These are phyloP conservation scores for Puccinia novopanici DNA, from an alignment of 1,284 basidiomycete species.

Conservation along the genomic window DNA sequence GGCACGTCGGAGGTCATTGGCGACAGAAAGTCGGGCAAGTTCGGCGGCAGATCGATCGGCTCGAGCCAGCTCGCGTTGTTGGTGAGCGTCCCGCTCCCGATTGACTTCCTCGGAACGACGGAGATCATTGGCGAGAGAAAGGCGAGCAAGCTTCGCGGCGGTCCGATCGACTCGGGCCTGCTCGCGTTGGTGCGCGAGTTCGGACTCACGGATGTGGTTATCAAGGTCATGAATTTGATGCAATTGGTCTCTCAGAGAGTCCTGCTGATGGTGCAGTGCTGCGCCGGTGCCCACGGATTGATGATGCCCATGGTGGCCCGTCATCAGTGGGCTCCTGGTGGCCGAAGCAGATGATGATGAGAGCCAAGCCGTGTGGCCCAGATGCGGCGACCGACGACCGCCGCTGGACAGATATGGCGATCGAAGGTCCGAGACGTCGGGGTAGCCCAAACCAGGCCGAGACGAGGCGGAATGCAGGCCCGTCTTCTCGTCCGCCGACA, in stretches of 20 bases:
- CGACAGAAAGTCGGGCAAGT: background rate
- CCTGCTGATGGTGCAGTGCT: background rate
- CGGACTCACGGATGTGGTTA: constrained; percentile 14
- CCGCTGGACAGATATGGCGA: constrained; percentile 9
- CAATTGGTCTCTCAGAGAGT: constrained; percentile 18
- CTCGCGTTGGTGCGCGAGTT: constrained; percentile 23
- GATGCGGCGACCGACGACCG: constrained; percentile 11
- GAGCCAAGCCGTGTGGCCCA: background rate
- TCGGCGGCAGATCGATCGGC: background rate
- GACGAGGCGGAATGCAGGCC: background rate
- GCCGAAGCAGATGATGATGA: background rate
- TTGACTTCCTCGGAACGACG: too few relatives aligned
- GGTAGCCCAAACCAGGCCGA: background rate
- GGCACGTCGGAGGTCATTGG: background rate
- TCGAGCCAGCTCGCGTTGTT: constrained; percentile 1
- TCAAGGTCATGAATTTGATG: constrained; percentile 20
- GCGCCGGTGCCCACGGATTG: background rate
- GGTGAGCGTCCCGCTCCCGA: too few relatives aligned
- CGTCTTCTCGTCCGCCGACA: background rate
- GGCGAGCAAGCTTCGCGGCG: background rate
- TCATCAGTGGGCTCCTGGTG: background rate
- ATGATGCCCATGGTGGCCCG: background rate
- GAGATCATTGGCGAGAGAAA: constrained; percentile 17
- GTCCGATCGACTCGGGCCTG: background rate
- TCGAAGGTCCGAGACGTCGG: background rate